These are phyloP conservation scores for Phytopythium delawarense DNA, from an alignment of 352 stramenopile genomes.

Conservation along the genomic window DNA sequence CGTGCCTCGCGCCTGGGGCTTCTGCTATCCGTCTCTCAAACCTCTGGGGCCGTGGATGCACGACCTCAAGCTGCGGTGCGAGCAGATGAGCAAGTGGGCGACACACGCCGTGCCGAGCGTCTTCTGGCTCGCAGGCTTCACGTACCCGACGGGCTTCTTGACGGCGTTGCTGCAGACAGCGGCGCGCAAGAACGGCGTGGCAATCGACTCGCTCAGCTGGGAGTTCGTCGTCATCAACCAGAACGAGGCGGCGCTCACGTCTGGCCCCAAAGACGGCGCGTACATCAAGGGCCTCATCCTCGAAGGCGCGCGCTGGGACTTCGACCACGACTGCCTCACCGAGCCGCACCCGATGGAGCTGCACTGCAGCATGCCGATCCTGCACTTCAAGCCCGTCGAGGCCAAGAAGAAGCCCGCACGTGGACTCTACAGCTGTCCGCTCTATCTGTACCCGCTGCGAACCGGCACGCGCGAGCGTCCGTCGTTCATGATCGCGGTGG, in stretches of 20 bases:
- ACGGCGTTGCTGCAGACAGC: conserved; percentile 95
- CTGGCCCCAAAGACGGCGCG: conserved; percentile 85
- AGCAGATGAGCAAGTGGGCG: conserved; percentile 91
- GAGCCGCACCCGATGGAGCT: conserved; percentile 93
- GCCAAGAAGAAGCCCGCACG: conserved; percentile 93
- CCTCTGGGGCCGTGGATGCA: conserved; percentile 90
- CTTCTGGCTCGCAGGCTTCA: conserved; percentile 96
- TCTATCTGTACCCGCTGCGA: conserved; percentile 96
- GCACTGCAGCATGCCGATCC: conserved; percentile 87
- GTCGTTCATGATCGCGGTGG: conserved; percentile 93
- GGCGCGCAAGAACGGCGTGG: conserved; percentile 92
- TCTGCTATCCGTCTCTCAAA: conserved; percentile 95
- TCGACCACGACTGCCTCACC: conserved; percentile 85
- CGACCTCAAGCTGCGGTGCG: conserved; percentile 87
- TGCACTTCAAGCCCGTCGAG: conserved; percentile 95
- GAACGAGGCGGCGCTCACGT: conserved; percentile 72
- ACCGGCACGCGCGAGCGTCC: conserved; percentile 93
- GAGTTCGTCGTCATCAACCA: conserved; percentile 94
- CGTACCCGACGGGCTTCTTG: conserved; percentile 95
- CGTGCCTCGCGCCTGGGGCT: conserved; percentile 89
- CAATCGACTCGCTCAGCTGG: conserved; percentile 94
- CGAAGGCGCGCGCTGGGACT: conserved; percentile 91
- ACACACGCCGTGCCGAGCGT: conserved; percentile 77
- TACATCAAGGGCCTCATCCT: conserved; percentile 92
- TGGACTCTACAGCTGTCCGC: conserved; percentile 90